Base-by-base conservation (phyloP, 2,329 filamentous ascomycete genomes). In the Exophiala phaeomuriformis region DNA sequence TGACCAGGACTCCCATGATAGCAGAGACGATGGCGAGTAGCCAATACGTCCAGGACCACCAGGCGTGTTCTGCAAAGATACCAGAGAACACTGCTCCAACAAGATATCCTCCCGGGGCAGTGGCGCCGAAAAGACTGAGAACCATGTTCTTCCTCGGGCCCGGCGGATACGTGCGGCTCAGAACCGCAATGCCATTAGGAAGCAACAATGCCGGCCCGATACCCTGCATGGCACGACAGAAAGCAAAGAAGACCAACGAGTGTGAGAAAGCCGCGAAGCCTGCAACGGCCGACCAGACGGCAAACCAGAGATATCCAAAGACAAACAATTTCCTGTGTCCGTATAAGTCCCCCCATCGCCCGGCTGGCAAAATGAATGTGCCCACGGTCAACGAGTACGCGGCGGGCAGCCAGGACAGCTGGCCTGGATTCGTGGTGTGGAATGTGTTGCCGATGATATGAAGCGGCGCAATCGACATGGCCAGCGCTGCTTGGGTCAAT, bases 11-110 rank as follows among this genome's bases (percentile, higher is more conserved):
- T 6, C 69, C 68, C 33, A 73, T 60, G 9, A 69, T 43, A 6
- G 69, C 57, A 28, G 71, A 67, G 3, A 68, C 65, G 30, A 77
- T 71, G 1, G 69, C 71, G 44, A 71, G 67, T 7, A 69, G 64
- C 72, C 72, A 79, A 64, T 71, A 79, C 0, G 71, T 66, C 75
- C 75, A 79, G 1, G 74, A 75, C 76, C 77, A 79, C 73, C 75
- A 77, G 4, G 67, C 64, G 1, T 71, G 61, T 48, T 69, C 59
- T 0, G 66, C 64, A 55, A 74, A 71, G 1, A 75, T 60, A 1
- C 64, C 65, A 0, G 67, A 67, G 48, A 75, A 72, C 4, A 73
- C 56, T 4, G 67, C 67, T 2, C 75, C 76, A 7, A 75, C 56
- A 1, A 72, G 67, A 46, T 68, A 70, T 0, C 75, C 75, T 39